Conservation (phyloP, 2,329 filamentous ascomycete genomes). For the Pseudohalonectria lignicola region DNA sequence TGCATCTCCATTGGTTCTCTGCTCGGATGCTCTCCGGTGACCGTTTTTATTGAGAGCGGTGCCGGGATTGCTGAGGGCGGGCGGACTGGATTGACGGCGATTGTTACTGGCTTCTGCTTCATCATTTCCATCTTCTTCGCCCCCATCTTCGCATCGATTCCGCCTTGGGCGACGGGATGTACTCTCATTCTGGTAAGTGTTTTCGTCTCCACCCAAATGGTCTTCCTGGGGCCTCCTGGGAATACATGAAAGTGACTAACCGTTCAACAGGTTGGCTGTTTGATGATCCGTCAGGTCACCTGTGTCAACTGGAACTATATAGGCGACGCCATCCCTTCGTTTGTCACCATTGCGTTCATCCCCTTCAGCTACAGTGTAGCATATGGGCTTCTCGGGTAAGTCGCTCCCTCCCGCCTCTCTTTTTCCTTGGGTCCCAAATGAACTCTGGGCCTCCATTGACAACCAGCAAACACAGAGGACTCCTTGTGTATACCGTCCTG, state of each 20-base stretch:
- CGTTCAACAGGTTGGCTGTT: constrained; percentile 54
- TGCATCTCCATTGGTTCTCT: constrained; percentile 62
- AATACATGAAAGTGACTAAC: background rate
- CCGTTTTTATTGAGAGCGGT: constrained; percentile 65
- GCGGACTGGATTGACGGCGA: constrained; percentile 60
- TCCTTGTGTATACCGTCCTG: constrained; percentile 43
- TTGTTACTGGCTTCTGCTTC: constrained; percentile 59
- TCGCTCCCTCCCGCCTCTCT: no score
- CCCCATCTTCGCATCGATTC: constrained; percentile 66
- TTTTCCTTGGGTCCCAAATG: background rate
- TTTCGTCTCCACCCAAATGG: no score
- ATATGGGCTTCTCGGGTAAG: constrained; percentile 63
- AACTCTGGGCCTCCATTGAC: background rate
- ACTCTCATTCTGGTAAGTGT: constrained; percentile 53
- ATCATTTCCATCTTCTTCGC: constrained; percentile 64
- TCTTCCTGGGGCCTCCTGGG: background rate
- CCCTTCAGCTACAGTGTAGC: constrained; percentile 72
- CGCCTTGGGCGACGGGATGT: constrained; percentile 67
- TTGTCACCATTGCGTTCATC: constrained; percentile 64
- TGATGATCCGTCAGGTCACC: constrained; percentile 68
- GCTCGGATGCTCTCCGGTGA: constrained; percentile 60
- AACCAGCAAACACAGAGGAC: constrained; percentile 33
- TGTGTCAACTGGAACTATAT: constrained; percentile 70
- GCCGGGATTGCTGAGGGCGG: constrained; percentile 69
- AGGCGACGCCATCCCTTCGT: constrained; percentile 65